Evolutionary conservation across 1,284 basidiomycete species (phyloP).

Genomic region (Kalmanozyma brasiliensis): DNA sequence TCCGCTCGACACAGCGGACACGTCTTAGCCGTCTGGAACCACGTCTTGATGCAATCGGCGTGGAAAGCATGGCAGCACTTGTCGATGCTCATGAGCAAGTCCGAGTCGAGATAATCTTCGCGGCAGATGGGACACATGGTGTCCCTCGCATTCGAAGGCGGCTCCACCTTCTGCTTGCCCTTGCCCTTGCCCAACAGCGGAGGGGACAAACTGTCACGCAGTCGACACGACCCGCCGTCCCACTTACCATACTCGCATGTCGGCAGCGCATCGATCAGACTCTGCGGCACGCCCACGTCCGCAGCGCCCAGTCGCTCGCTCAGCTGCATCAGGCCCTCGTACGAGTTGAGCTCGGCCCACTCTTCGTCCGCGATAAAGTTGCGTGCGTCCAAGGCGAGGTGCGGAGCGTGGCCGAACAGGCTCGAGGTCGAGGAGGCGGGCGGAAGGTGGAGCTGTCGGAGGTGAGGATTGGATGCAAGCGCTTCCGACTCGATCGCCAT

Average conservation of each 20-base stretch:
- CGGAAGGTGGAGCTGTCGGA: slow-evolving; percentile 7
- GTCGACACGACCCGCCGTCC: slow-evolving; percentile 35
- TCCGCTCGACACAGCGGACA: slow-evolving; percentile 42
- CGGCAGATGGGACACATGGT: slow-evolving; percentile 47
- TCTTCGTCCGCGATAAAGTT: slow-evolving; percentile 48
- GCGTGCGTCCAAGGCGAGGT: slow-evolving; percentile 29
- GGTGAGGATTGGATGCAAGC: neutral
- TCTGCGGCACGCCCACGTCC: slow-evolving; percentile 27
- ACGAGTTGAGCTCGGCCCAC: slow-evolving; percentile 40
- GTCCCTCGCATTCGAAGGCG: slow-evolving; percentile 9
- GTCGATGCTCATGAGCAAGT: slow-evolving; percentile 41
- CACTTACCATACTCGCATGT: slow-evolving; percentile 41
- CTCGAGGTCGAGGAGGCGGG: slow-evolving; percentile 26
- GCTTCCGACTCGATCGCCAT: slow-evolving; percentile 32
- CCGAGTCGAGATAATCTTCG: slow-evolving; percentile 40
- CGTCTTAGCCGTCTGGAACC: slow-evolving; percentile 46
- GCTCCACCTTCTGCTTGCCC: slow-evolving; percentile 32
- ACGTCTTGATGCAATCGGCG: slow-evolving; percentile 41
- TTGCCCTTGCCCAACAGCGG: slow-evolving; percentile 21
- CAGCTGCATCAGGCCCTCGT: slow-evolving; percentile 35
- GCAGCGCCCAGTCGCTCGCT: slow-evolving; percentile 29
- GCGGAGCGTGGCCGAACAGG: slow-evolving; percentile 4
- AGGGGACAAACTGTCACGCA: slow-evolving; percentile 5
- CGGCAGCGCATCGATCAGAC: slow-evolving; percentile 29
- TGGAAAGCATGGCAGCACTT: slow-evolving; percentile 45